phyloP scores from a whole-genome alignment of 345 rosid species.

The Cardamine chenopodiifolia region DNA sequence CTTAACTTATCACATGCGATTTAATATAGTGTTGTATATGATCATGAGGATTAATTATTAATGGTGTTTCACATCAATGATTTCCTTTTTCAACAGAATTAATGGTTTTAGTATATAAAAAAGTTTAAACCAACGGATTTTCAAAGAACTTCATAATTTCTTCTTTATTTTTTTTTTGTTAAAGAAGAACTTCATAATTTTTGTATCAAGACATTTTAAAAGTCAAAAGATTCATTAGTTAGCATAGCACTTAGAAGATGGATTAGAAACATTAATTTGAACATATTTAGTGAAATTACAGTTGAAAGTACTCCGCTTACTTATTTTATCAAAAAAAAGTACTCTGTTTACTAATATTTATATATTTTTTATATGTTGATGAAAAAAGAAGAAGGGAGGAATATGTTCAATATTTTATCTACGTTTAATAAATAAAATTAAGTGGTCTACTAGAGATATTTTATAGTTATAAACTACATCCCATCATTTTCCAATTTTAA shows the following conservation, averaged over 20 bases:
- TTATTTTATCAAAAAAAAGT: no score
- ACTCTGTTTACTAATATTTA: no score
- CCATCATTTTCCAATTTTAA: neutral
- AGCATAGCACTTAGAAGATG: neutral
- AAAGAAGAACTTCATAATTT: neutral
- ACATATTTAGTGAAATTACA: neutral
- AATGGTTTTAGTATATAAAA: neutral
- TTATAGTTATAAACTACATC: neutral
- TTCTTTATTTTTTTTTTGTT: no score
- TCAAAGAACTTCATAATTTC: neutral
- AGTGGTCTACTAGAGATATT: neutral
- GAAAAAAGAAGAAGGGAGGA: no score
- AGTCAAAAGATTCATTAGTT: neutral
- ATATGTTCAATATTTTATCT: neutral
- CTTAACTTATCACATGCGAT: neutral
- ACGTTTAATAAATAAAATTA: neutral
- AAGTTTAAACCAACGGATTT: neutral
- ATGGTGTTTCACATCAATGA: neutral
- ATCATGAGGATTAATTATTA: neutral
- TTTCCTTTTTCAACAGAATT: neutral
- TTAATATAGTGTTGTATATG: neutral
- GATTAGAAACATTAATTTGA: neutral
- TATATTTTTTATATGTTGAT: neutral
- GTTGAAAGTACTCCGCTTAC: neutral
- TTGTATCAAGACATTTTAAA: neutral